Evolutionary conservation across 306 rosid species (phyloP).

Genomic region (Trichosanthes cucumerina): DNA sequence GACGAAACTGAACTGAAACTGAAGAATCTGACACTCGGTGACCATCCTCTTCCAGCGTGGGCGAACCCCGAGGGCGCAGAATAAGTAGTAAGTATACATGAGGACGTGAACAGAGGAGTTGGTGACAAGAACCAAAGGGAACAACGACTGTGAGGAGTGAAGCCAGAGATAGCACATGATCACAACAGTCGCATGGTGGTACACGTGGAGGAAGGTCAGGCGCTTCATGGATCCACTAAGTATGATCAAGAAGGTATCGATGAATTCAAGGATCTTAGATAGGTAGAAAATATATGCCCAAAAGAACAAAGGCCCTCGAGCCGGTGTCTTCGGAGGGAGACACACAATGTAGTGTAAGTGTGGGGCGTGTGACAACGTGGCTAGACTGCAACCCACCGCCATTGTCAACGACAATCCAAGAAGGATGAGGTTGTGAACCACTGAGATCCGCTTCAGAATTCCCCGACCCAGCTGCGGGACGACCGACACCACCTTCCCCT

Average conservation of each 20-base stretch:
- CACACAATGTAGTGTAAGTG: slow-evolving; percentile 38
- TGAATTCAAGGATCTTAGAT: slow-evolving; percentile 63
- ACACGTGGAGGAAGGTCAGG: slow-evolving; percentile 79
- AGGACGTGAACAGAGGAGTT: slow-evolving; percentile 68
- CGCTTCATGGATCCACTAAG: slow-evolving; percentile 42
- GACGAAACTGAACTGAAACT: slow-evolving; percentile 62
- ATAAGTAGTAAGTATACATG: slow-evolving; percentile 73
- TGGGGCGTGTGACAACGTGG: slow-evolving; percentile 31
- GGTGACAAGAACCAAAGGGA: slow-evolving; percentile 64
- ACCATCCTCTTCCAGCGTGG: slow-evolving; percentile 75
- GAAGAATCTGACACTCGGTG: slow-evolving; percentile 68
- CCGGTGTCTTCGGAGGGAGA: slow-evolving; percentile 37
- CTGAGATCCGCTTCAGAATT: slow-evolving; percentile 38
- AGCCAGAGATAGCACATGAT: slow-evolving; percentile 80
- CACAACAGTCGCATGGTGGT: slow-evolving; percentile 76
- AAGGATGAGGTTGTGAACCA: slow-evolving; percentile 57
- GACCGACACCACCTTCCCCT: too few relatives aligned
- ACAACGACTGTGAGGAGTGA: slow-evolving; percentile 51
- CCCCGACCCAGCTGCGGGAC: slow-evolving; percentile 12
- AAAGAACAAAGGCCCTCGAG: slow-evolving; percentile 73
- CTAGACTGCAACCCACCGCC: slow-evolving; percentile 43
- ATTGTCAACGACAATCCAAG: slow-evolving; percentile 50
- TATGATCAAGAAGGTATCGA: slow-evolving; percentile 67
- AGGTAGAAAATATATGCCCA: slow-evolving; percentile 94
- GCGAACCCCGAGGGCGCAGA: slow-evolving; percentile 34